Evolutionary conservation across 2,329 filamentous ascomycete genomes (phyloP).

Genomic region (Calonectria fujianensis): DNA sequence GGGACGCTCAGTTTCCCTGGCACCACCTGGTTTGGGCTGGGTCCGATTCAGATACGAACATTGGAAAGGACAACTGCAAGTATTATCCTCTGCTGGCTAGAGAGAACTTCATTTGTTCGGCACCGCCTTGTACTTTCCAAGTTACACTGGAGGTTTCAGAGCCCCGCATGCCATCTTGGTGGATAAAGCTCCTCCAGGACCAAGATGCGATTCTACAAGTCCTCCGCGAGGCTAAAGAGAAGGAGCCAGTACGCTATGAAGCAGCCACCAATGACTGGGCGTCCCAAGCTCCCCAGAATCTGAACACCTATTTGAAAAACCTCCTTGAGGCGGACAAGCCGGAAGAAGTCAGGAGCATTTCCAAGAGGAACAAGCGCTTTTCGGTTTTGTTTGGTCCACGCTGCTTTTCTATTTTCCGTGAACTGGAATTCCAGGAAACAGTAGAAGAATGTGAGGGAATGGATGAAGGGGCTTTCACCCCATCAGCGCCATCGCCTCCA

Average conservation of each 20-base stretch:
- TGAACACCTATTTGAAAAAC: conserved; percentile 72
- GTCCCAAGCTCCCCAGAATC: conserved; percentile 64
- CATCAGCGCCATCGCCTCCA: conserved; percentile 58
- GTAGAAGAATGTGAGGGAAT: conserved; percentile 61
- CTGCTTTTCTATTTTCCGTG: conserved; percentile 69
- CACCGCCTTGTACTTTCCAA: conserved; percentile 63
- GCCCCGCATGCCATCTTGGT: conserved; percentile 67
- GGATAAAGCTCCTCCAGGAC: conserved; percentile 68
- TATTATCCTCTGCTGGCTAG: conserved; percentile 63
- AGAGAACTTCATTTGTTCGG: conserved; percentile 65
- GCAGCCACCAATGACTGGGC: conserved; percentile 64
- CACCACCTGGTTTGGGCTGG: conserved; percentile 63
- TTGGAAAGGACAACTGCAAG: conserved; percentile 55
- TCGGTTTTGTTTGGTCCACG: conserved; percentile 71
- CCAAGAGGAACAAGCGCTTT: conserved; percentile 75
- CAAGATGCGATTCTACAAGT: conserved; percentile 64
- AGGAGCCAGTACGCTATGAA: conserved; percentile 70
- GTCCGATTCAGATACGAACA: conserved; percentile 54
- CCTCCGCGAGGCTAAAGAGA: conserved; percentile 61
- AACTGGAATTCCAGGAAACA: conserved; percentile 69
- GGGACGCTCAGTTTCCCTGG: conserved; percentile 61
- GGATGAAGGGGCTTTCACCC: conserved; percentile 62
- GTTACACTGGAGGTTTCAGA: conserved; percentile 69
- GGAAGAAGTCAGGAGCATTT: conserved; percentile 67
- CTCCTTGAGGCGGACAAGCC: conserved; percentile 62